Evolutionary conservation across 1,139 yeast genomes (phyloP).

Genomic region (Blastobotrys aristatus): DNA sequence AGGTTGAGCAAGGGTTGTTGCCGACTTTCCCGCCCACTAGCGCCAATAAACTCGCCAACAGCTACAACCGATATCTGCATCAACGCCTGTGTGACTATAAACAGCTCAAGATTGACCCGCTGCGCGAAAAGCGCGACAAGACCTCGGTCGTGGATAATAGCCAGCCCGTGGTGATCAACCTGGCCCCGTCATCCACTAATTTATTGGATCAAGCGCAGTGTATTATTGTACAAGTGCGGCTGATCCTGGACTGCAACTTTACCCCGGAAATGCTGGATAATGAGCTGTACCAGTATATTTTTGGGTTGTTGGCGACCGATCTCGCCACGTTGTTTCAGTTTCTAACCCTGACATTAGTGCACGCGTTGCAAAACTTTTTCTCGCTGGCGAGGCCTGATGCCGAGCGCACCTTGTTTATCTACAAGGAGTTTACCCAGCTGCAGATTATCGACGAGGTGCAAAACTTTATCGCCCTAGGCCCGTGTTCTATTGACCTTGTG

Average conservation of each 20-base stretch:
- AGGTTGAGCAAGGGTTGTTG: conserved; percentile 10
- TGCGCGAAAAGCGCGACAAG: conserved; percentile 22
- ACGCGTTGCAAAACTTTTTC: conserved; percentile 25
- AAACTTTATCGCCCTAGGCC: conserved; percentile 19
- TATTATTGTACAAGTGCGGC: conserved; percentile 22
- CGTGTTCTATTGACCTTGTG: conserved; percentile 16
- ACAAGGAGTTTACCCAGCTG: conserved; percentile 29
- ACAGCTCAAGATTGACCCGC: conserved; percentile 21
- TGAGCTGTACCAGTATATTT: conserved; percentile 21
- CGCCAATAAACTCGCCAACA: conserved; percentile 18
- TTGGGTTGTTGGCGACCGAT: conserved; percentile 24
- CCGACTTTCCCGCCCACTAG: conserved; percentile 12
- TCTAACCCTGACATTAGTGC: conserved; percentile 23
- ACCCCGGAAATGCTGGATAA: conserved; percentile 18
- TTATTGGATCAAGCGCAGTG: conserved; percentile 25
- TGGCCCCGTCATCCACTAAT: conserved; percentile 17
- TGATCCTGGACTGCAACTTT: conserved; percentile 26
- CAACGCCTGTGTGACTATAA: conserved; percentile 23
- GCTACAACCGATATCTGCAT: conserved; percentile 25
- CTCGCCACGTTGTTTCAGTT: conserved; percentile 25
- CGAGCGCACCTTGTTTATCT: conserved; percentile 25
- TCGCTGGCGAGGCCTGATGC: conserved; percentile 25
- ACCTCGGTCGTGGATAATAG: conserved; percentile 20
- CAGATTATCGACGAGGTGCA: conserved; percentile 24
- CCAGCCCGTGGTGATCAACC: conserved; percentile 13